Base-by-base conservation (phyloP, 441 rosid genomes). In the Mallotus japonicus region DNA sequence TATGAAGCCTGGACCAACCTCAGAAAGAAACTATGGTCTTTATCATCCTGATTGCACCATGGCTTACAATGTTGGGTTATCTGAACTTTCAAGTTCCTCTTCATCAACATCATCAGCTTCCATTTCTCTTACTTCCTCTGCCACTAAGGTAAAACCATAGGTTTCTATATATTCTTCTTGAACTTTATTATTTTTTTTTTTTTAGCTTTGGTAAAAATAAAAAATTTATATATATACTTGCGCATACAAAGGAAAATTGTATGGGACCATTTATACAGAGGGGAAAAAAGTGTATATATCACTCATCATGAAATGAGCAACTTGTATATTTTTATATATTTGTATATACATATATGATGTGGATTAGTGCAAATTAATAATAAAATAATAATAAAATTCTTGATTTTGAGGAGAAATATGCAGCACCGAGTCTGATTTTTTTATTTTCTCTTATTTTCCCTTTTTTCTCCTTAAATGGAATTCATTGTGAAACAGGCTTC, bases 11-110 rank as follows among this genome's bases (percentile, higher is more conserved):
- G 97, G 95, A 69, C 97, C 95, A 12, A 66, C 78, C 1, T 92
- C 97, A 0, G 96, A 92, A 81, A 85, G 96, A 78, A 92, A 92
- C 61, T 92, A 92, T 55, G 97, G 97, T 0, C 84, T 92, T 3
- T 92, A 78, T 76, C 86, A 89, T 55, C 96, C 97, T 6, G 86
- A 92, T 78, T 87, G 96, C 58, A 88, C 83, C 13, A 88, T 90
- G 75, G 94, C 85, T 71, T 92, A 90, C 79, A 95, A 88, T 83
- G 95, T 92, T 10, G 98, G 99, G 7, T 82, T 95, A 68, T 84
- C 95, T 46, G 85, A 85, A 20, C 78, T 82, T 69, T 72, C 89
- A 15, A 79, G 78, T 42, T 50, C 89, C 17, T 71, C 90, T 6
- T 79, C 95, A 1, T 50, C 70, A 9, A 20, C 90, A 11, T 84